Conservation (phyloP, 1,284 basidiomycete species). For the Uromyces viciae-fabae region DNA sequence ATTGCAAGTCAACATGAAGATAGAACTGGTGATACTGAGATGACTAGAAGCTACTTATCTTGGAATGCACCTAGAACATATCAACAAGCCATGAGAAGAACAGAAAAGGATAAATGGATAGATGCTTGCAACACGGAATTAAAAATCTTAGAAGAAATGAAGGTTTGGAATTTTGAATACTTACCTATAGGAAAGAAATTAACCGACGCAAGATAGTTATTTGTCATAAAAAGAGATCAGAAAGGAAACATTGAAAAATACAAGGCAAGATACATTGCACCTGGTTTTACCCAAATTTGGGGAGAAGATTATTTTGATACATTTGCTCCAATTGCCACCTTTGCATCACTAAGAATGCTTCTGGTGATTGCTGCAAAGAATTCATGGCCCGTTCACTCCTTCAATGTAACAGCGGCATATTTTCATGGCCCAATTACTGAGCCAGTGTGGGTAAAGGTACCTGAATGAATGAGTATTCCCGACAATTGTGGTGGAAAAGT, state of each 20-base stretch:
- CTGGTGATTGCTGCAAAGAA: neutral
- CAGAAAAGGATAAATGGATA: neutral
- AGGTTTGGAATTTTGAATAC: neutral
- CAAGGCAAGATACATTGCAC: neutral
- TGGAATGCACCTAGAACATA: neutral
- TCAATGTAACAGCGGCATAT: constrained; percentile 21
- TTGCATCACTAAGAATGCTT: neutral
- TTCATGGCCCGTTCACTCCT: neutral
- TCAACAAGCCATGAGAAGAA: neutral
- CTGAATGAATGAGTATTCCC: neutral
- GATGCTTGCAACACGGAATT: neutral
- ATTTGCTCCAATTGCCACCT: neutral
- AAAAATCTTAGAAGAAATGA: neutral
- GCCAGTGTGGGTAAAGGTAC: constrained; percentile 6
- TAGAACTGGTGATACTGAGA: neutral
- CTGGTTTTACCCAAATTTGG: neutral
- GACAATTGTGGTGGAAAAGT: neutral
- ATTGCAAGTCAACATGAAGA: neutral
- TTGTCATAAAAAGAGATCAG: neutral
- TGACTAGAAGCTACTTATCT: neutral
- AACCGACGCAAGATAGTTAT: neutral
- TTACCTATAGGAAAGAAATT: neutral
- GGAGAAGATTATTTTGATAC: constrained; percentile 1
- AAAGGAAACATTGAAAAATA: neutral
- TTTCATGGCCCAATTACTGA: constrained; percentile 6